Percentiles rank a stretch among this genome's conserved stretches.
Conservation (phyloP, 169 alveolate species). For the Theileria parva region DNA sequence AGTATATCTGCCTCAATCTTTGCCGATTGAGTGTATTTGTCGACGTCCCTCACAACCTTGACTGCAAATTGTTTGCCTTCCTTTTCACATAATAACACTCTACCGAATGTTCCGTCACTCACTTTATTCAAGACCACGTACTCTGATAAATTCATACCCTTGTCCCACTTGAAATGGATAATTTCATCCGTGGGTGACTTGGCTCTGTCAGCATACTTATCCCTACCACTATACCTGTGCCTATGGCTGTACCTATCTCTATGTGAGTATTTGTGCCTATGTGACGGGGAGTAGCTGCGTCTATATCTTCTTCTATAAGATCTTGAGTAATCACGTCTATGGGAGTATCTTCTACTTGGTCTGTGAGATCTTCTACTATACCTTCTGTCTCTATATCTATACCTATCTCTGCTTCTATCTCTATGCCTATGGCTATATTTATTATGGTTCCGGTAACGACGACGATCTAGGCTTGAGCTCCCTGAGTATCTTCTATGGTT, state of each 20-base stretch:
- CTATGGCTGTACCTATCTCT: neutral
- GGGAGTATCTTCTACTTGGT: constrained; percentile 11
- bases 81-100: constrained; percentile 90
- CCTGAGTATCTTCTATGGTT: constrained; percentile 3
- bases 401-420: neutral
- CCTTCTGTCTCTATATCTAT: neutral
- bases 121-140: constrained; percentile 85
- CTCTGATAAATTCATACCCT: constrained; percentile 73
- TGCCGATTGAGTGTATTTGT: constrained; percentile 94
- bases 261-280: neutral
- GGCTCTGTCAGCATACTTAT: constrained; percentile 10
- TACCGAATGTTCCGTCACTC: constrained; percentile 99
- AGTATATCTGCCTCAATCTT: constrained; percentile 93
- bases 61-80: constrained; percentile 84
- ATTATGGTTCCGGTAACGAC: neutral
- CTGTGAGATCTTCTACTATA: constrained; percentile 1
- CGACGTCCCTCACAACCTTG: constrained; percentile 91
- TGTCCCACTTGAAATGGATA: constrained; percentile 69
- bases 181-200: constrained; percentile 25
- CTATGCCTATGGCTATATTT: neutral
- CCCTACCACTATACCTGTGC: neutral
- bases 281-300: constrained; percentile 19
- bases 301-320: constrained; percentile 15
- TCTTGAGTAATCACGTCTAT: neutral
- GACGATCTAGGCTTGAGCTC: constrained; percentile 11